Conservation (phyloP, 1,139 yeast genomes). For the Kodamaea sp. region DNA sequence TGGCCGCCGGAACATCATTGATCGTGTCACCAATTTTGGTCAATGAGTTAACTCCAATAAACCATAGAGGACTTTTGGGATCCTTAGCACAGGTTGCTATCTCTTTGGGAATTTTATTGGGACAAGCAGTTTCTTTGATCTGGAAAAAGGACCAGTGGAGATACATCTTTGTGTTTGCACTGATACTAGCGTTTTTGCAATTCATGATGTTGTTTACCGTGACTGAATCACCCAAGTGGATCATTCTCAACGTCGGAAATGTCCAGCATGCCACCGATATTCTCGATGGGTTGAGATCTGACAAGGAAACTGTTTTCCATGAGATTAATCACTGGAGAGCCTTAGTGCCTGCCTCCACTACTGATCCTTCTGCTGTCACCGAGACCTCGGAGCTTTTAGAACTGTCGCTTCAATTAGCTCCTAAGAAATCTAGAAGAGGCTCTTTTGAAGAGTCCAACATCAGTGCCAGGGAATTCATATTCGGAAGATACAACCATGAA, state of each 20-base stretch:
- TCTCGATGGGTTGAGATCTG: constrained; percentile 30
- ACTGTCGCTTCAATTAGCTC: constrained; percentile 4
- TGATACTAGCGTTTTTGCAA: constrained; percentile 27
- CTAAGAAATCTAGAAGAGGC: constrained; percentile 20
- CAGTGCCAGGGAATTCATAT: constrained; percentile 26
- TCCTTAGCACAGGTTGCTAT: constrained; percentile 39
- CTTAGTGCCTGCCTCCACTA: no score
- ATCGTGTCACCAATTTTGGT: constrained; percentile 41
- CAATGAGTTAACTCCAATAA: constrained; percentile 39
- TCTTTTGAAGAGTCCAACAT: constrained; percentile 33
- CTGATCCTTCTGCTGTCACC: background rate
- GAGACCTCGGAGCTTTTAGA: background rate
- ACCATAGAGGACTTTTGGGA: constrained; percentile 42
- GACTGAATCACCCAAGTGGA: constrained; percentile 45
- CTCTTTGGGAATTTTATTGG: constrained; percentile 34
- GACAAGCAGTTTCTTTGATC: constrained; percentile 34
- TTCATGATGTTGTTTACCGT: constrained; percentile 33
- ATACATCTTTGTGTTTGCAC: constrained; percentile 29
- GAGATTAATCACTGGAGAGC: constrained; percentile 44
- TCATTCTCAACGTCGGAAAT: constrained; percentile 32
- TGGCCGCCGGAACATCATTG: constrained; percentile 42
- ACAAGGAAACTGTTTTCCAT: constrained; percentile 28
- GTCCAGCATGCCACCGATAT: constrained; percentile 29
- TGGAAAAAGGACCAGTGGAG: constrained; percentile 43
- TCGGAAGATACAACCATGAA: constrained; percentile 26